Evolutionary conservation across 1,284 basidiomycete species (phyloP).

Genomic region (Flammula alnicola): DNA sequence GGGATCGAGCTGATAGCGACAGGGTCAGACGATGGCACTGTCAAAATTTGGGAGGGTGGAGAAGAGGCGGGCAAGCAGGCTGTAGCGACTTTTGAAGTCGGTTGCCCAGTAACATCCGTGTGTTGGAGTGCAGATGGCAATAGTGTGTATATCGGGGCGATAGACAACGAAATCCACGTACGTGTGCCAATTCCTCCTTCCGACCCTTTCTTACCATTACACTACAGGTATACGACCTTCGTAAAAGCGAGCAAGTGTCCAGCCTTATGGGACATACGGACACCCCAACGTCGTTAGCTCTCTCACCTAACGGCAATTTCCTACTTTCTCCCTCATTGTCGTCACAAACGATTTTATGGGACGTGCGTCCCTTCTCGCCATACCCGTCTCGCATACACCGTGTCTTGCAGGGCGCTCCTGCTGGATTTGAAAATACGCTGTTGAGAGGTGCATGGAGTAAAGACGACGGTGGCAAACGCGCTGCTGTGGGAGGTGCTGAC

Average conservation of each 20-base stretch:
- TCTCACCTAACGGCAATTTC: conserved; percentile 84
- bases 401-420: conserved; percentile 81
- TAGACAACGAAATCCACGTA: conserved; percentile 95
- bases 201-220: background rate
- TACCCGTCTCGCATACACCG: conserved; percentile 82
- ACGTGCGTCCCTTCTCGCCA: conserved; percentile 89
- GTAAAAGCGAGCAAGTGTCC: conserved; percentile 80
- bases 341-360: conserved; percentile 85
- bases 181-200: conserved; percentile 33
- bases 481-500: conserved; percentile 81
- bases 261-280: conserved; percentile 83
- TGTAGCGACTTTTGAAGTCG: conserved; percentile 81
- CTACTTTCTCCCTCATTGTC: conserved; percentile 89
- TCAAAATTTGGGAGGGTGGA: conserved; percentile 86
- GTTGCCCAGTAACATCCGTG: conserved; percentile 89
- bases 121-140: conserved; percentile 91
- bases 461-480: conserved; percentile 73
- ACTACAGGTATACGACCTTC: conserved; percentile 82
- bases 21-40: conserved; percentile 88
- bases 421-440: conserved; percentile 88
- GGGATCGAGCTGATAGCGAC: conserved; percentile 85
- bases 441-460: conserved; percentile 83
- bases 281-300: conserved; percentile 85
- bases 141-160: conserved; percentile 84
- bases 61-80: conserved; percentile 78